Evolutionary conservation across 2,329 filamentous ascomycete genomes (phyloP).

Genomic region (Nemania bipapillata): DNA sequence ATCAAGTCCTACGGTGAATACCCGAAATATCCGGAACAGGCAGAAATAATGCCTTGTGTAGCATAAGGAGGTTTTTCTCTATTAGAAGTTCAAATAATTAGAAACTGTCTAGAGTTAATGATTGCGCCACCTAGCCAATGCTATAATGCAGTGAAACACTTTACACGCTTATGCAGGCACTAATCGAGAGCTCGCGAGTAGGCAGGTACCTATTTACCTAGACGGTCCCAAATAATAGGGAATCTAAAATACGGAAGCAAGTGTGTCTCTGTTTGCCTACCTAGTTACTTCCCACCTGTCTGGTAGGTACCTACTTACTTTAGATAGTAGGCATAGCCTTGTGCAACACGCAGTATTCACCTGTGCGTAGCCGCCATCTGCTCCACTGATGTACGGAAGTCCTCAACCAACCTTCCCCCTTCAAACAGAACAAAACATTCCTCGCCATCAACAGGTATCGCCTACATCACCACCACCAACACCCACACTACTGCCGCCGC

Average conservation of each 20-base stretch:
- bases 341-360: neutral
- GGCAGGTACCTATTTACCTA: too few species aligned
- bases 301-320: neutral
- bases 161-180: too few species aligned
- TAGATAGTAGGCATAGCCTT: constrained; percentile 3
- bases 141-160: constrained; percentile 1
- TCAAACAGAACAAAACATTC: constrained; percentile 23
- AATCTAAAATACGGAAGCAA: neutral
- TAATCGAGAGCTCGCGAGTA: too few species aligned
- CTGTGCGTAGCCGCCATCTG: neutral
- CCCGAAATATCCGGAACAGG: neutral
- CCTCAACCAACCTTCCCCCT: neutral
- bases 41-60: neutral
- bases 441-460: neutral
- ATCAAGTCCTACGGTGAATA: neutral
- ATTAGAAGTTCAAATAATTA: neutral
- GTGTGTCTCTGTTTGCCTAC: neutral
- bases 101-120: neutral
- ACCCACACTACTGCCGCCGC: constrained; percentile 1
- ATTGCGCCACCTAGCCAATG: neutral
- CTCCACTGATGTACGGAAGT: neutral
- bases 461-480: neutral
- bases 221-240: neutral
- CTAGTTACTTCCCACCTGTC: neutral
- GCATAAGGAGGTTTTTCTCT: neutral